Percentiles rank a stretch among this genome's conserved stretches.
These are phyloP conservation scores for Agrocybe pediades DNA, from an alignment of 768 basidiomycete genomes.

Conservation along the genomic window DNA sequence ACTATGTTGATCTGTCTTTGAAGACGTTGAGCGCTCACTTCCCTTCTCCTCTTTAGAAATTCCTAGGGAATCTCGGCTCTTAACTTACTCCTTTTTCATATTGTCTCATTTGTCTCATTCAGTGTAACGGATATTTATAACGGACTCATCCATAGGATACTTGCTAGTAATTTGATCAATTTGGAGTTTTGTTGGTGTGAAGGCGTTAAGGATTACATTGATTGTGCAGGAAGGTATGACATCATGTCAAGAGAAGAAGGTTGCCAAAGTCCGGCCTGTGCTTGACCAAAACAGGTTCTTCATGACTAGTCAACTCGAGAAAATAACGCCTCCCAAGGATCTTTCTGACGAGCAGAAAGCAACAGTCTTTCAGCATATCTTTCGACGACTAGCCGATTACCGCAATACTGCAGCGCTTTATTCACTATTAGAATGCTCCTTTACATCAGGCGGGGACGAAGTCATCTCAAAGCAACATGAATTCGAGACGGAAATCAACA, in stretches of 20 bases:
- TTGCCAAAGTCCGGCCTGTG: neutral
- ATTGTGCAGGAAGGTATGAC: neutral
- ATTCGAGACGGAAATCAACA: slow-evolving; percentile 38
- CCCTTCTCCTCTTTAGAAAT: neutral
- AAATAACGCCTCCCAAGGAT: slow-evolving; percentile 39
- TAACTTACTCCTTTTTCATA: neutral
- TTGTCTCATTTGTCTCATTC: neutral
- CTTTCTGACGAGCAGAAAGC: slow-evolving; percentile 34
- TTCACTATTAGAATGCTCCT: slow-evolving; percentile 33
- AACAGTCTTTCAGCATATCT: slow-evolving; percentile 44
- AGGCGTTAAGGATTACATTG: neutral
- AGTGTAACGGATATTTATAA: neutral
- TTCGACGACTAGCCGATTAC: slow-evolving; percentile 44
- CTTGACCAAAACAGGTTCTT: too few relatives aligned
- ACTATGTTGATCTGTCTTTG: neutral
- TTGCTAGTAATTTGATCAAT: neutral
- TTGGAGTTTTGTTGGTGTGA: too few relatives aligned
- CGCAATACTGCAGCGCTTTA: slow-evolving; percentile 45
- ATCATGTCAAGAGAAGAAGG: neutral
- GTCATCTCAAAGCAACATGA: slow-evolving; percentile 23
- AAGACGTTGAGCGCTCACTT: neutral
- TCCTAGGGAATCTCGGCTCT: neutral
- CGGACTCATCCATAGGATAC: neutral
- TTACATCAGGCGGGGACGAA: slow-evolving; percentile 3
- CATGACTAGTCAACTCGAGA: slow-evolving; percentile 23